These are phyloP conservation scores for Coemansia sp. DNA, from an alignment of 192 early-diverging fungal genomes.

Conservation along the genomic window DNA sequence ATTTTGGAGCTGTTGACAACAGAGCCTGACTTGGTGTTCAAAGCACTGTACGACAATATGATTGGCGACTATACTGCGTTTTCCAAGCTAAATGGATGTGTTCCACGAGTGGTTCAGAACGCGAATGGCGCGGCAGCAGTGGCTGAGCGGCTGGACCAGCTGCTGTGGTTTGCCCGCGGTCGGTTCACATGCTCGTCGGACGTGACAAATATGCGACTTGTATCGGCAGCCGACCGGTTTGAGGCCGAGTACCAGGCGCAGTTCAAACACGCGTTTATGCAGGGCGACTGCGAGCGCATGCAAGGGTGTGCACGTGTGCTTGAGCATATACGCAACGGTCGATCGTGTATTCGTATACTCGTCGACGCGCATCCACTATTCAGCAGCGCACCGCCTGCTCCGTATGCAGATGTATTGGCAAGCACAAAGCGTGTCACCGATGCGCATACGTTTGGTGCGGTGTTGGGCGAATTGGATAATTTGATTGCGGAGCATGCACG, in stretches of 20 bases:
- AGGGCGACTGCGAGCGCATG: slow-evolving; percentile 22
- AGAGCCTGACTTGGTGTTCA: slow-evolving; percentile 47
- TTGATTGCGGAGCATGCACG: slow-evolving; percentile 33
- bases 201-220: slow-evolving; percentile 22
- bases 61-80: slow-evolving; percentile 26
- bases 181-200: slow-evolving; percentile 15
- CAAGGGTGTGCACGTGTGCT: slow-evolving; percentile 19
- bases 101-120: neutral
- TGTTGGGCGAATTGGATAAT: slow-evolving; percentile 20
- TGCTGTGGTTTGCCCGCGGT: slow-evolving; percentile 47
- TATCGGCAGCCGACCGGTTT: slow-evolving; percentile 19
- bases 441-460: slow-evolving; percentile 31
- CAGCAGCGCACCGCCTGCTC: neutral
- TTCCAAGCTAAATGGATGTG: neutral
- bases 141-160: slow-evolving; percentile 47
- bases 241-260: slow-evolving; percentile 21
- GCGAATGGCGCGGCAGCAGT: neutral
- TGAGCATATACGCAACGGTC: slow-evolving; percentile 31
- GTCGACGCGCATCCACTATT: slow-evolving; percentile 37
- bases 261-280: slow-evolving; percentile 22
- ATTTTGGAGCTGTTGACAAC: slow-evolving; percentile 19
- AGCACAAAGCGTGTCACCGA: slow-evolving; percentile 5
- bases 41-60: slow-evolving; percentile 38
- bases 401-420: slow-evolving; percentile 3
- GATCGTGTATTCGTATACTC: slow-evolving; percentile 34